These are phyloP conservation scores for Pythium pyrilobum DNA, from an alignment of 352 stramenopile genomes.

Conservation along the genomic window DNA sequence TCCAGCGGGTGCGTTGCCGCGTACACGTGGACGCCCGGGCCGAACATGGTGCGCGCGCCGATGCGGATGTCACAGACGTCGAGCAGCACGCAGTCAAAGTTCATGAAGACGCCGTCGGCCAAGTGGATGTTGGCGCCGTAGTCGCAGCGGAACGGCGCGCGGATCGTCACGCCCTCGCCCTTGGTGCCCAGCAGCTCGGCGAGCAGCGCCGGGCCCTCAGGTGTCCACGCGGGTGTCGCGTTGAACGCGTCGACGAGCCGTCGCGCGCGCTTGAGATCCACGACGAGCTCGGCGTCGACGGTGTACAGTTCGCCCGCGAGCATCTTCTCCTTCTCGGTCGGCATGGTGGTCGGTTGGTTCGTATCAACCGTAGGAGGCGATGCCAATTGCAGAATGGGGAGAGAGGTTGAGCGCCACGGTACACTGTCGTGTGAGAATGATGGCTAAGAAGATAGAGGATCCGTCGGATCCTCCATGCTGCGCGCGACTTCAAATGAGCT, in stretches of 20 bases:
- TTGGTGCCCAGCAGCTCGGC: conserved; percentile 37
- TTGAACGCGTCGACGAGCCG: conserved; percentile 42
- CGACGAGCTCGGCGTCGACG: conserved; percentile 30
- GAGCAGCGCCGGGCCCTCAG: conserved; percentile 24
- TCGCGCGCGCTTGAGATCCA: conserved; percentile 30
- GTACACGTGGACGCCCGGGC: conserved; percentile 72
- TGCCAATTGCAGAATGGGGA: neutral
- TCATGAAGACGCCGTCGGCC: conserved; percentile 79
- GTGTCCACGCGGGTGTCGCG: conserved; percentile 21
- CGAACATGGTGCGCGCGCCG: conserved; percentile 68
- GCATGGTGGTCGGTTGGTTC: conserved; percentile 9
- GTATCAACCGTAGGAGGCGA: neutral
- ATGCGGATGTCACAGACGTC: conserved; percentile 79
- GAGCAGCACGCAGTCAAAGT: conserved; percentile 85
- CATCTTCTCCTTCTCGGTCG: conserved; percentile 57
- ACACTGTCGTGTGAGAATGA: no score
- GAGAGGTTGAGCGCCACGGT: no score
- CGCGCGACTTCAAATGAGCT: no score
- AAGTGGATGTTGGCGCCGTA: conserved; percentile 84
- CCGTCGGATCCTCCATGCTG: no score
- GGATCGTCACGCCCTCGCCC: conserved; percentile 45
- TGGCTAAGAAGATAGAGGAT: no score
- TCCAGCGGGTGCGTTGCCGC: conserved; percentile 75
- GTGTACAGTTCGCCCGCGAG: conserved; percentile 53
- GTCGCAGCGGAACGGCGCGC: conserved; percentile 86